Evolutionary conservation across 1,139 yeast genomes (phyloP), one percentile per base, ranked within the genome.

Genomic region (Suhomyces atakaporum): DNA sequence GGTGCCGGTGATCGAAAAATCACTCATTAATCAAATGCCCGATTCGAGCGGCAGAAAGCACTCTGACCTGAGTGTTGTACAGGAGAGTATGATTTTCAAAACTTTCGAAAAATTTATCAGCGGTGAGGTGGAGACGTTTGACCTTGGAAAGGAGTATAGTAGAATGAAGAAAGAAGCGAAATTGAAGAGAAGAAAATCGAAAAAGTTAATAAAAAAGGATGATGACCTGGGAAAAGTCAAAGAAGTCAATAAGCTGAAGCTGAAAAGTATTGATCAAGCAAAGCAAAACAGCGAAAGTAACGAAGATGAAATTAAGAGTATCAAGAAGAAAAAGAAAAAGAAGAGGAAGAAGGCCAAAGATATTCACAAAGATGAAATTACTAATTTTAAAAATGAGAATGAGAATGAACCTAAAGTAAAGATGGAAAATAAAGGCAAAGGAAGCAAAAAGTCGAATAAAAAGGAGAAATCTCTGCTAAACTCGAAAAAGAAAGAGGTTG

Each of bases 1-100:
- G 26, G 45, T 56, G 11, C 68, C 68, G 0, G 35, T 45, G 14
- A 42, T 62, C 9, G 61, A 54, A 30, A 53, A 46, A 32, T 50
- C 63, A 1, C 32, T 60, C 7, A 58, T 47, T 34, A 50, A 53
- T 27, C 50, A 52, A 29, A 57, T 61, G 60, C 59, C 60, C 4
- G 24, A 16, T 9, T 3, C 15, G 5, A 11, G 5, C 5, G 12
- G 8, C 12, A n/a, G 10, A n/a, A 18, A 16, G 12, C 26, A n/a
- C 11, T 5, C n/a, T 10, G 26, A n/a, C 12, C 8, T 24, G 26
- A 12, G 15, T 9, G 5, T 12, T 5, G 12, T 24, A 11, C 41
- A 44, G 25, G 36, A 38, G 3, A 41, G 44, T 31, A 37, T 40
- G 7, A 23, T 42, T 7, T 50, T 36, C 16, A 43, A 50, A 20